Percentiles rank a stretch among this genome's conserved stretches.
Evolutionary conservation across 306 rosid genomes (phyloP).

Genomic region (Rosa lucieae): DNA sequence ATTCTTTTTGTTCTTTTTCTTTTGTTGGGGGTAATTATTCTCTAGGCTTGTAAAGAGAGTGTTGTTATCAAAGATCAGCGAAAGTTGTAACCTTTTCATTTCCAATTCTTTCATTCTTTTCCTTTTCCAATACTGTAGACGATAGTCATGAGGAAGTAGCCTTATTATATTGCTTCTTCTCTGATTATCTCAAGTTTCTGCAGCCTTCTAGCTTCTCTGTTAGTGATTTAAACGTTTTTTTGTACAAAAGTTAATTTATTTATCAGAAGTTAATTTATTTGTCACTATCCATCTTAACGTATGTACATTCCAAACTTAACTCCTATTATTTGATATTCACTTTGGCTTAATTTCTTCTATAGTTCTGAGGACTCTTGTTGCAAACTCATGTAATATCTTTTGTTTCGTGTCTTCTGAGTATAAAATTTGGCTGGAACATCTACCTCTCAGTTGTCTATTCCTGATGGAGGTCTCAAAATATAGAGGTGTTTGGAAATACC

Average conservation of each 20-base stretch:
- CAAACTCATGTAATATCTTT: too few species aligned
- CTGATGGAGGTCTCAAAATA: too few species aligned
- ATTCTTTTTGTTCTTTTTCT: not conserved
- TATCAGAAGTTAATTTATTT: too few species aligned
- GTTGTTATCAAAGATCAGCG: conserved; percentile 3
- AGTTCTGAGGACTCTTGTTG: too few species aligned
- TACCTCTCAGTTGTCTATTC: too few species aligned
- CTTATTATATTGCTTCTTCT: not conserved
- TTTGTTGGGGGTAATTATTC: not conserved
- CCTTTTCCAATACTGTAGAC: not conserved
- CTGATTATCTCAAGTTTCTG: not conserved
- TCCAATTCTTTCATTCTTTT: conserved; percentile 22
- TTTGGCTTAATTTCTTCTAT: too few species aligned
- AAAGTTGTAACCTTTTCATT: not conserved
- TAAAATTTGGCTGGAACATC: too few species aligned
- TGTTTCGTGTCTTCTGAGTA: too few species aligned
- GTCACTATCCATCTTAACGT: too few species aligned
- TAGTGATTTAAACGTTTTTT: not conserved
- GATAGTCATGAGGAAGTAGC: not conserved
- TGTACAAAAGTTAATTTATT: not conserved
- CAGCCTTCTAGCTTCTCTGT: not conserved
- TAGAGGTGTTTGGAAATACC: too few species aligned
- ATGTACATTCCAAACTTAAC: too few species aligned
- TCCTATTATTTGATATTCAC: too few species aligned
- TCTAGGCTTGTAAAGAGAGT: conserved; percentile 10